Base-by-base conservation (phyloP, 2,329 filamentous ascomycete species). In the Malbranchea cinnamomea region DNA sequence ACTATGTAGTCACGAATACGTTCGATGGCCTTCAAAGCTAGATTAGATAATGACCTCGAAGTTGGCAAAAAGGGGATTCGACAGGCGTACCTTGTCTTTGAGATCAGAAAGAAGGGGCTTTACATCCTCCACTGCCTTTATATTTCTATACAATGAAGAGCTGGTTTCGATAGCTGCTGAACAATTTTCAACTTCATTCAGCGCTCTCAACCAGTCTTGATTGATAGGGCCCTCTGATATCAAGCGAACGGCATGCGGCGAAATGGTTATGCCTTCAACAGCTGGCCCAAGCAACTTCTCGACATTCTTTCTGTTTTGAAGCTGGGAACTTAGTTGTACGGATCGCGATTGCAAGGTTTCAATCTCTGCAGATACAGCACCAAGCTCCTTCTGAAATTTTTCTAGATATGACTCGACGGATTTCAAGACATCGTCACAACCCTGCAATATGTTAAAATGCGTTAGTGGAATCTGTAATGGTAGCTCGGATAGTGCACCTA, bases 1-100 rank as follows among this genome's bases (percentile, higher is more conserved):
- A 98, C 89, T 21, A 98, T 67, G 47, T 92, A 91, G 53, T 98
- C 89, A 35, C 91, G 71, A 52, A 95, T 92, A 33, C 89, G 74
- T 55, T 94, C 84, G 16, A 92, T 66, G n/a, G 85, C 87, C 74
- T 79, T 33, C 29, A 1, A 16, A 27, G 12, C 28, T 42, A 31
- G 41, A 28, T 31, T 29, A 25, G 10, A 12, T 11, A 5, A 14
- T 20, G 11, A 7, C 15, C 21, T 23, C 23, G 6, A 15, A 7
- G 14, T 10, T n/a, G n/a, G n/a, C n/a, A n/a, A n/a, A n/a, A n/a
- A n/a, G n/a, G n/a, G n/a, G n/a, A n/a, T n/a, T n/a, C n/a, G n/a
- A 20, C 10, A n/a, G 4, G 5, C 50, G 37, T 53, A 79, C 78
- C 62, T 89, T 92, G 32, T 78, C 70, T 12, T 77, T 81, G 20